Evolutionary conservation across 1,139 yeast genomes (phyloP).

Genomic region (Pichia norvegensis): DNA sequence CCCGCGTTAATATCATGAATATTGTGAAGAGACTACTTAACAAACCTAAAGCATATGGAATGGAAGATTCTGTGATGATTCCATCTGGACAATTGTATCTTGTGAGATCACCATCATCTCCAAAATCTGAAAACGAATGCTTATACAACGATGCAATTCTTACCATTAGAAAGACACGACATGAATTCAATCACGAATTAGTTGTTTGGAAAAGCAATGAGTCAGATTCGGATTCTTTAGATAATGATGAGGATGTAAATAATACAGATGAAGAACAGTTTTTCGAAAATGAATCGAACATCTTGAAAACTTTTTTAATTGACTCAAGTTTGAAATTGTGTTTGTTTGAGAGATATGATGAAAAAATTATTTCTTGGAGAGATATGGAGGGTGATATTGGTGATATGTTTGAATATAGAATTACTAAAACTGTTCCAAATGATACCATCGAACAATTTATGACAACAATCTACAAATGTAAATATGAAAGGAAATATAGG

Average conservation of each 20-base stretch:
- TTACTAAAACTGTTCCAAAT: slow-evolving; percentile 53
- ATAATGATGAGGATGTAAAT: slow-evolving; percentile 52
- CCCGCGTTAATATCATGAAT: slow-evolving; percentile 48
- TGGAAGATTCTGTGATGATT: slow-evolving; percentile 62
- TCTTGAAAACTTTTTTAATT: slow-evolving; percentile 62
- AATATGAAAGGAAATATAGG: slow-evolving; percentile 69
- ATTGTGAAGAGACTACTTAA: slow-evolving; percentile 59
- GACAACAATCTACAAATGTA: slow-evolving; percentile 54
- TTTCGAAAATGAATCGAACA: slow-evolving; percentile 34
- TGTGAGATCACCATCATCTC: slow-evolving; percentile 67
- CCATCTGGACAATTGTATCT: slow-evolving; percentile 77
- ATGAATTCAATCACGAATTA: slow-evolving; percentile 61
- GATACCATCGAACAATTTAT: slow-evolving; percentile 60
- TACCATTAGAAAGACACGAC: slow-evolving; percentile 58
- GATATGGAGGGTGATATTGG: slow-evolving; percentile 84
- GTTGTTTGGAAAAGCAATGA: slow-evolving; percentile 62
- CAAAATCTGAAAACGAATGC: slow-evolving; percentile 83
- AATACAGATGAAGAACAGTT: slow-evolving; percentile 48
- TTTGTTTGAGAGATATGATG: slow-evolving; percentile 34
- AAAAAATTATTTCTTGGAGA: slow-evolving; percentile 63
- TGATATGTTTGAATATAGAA: slow-evolving; percentile 74
- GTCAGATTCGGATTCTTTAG: slow-evolving; percentile 26
- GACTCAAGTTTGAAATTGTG: slow-evolving; percentile 51
- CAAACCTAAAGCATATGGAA: slow-evolving; percentile 32
- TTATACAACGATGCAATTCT: slow-evolving; percentile 75